Evolutionary conservation across 352 stramenopile species (phyloP).

Genomic region (Phytopythium oedochilum): DNA sequence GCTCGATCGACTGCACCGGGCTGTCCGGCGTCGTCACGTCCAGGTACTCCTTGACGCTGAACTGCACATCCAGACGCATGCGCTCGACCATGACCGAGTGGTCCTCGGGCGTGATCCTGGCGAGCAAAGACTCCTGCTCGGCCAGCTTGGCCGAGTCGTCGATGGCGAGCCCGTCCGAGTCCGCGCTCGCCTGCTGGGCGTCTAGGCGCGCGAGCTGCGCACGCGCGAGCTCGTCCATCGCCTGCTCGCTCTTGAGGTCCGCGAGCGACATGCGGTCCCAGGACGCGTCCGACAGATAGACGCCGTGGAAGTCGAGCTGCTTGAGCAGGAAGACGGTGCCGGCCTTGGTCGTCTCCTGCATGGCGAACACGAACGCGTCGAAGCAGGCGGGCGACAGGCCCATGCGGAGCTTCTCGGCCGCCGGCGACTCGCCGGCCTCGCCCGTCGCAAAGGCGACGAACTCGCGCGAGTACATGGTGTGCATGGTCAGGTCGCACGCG

Average conservation of each 20-base stretch:
- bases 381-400: constrained; percentile 34
- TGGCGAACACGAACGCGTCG: constrained; percentile 47
- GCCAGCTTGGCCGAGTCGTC: constrained; percentile 3
- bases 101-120: constrained; percentile 10
- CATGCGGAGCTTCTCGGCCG: constrained; percentile 12
- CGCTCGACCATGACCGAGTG: constrained; percentile 19
- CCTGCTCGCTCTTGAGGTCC: constrained; percentile 35
- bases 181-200: constrained; percentile 13
- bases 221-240: constrained; percentile 26
- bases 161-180: not conserved
- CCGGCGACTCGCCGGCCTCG: constrained; percentile 11
- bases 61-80: constrained; percentile 27
- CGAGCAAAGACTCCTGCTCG: constrained; percentile 6
- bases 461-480: constrained; percentile 23
- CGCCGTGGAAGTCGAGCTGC: constrained; percentile 45
- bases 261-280: constrained; percentile 45
- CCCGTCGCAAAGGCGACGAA: constrained; percentile 16
- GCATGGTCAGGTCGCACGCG: constrained; percentile 18
- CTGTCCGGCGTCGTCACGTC: constrained; percentile 17
- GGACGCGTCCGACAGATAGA: constrained; percentile 35
- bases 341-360: constrained; percentile 42
- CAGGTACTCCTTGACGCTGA: constrained; percentile 40
- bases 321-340: constrained; percentile 43
- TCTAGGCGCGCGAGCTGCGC: constrained; percentile 27
- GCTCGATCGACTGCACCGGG: constrained; percentile 7